Base-by-base conservation (phyloP, 352 stramenopile species). In the Plasmopara muralis region DNA sequence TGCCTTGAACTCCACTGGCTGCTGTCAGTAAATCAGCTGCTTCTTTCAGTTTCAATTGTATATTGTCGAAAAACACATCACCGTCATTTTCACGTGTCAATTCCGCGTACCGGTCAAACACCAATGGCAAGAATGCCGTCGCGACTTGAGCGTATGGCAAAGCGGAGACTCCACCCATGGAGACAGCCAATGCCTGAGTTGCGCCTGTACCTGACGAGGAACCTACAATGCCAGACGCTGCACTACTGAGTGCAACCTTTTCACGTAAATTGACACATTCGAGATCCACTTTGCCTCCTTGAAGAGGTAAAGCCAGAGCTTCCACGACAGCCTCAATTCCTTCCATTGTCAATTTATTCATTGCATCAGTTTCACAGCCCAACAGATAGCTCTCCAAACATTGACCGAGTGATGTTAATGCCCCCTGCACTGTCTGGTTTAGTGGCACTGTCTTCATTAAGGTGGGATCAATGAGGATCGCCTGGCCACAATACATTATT, bases 301-400 rank as follows among this genome's bases (percentile, higher is more conserved):
- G 64, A 0, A 87, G 52, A n/a, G 76, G 76, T 28, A 67, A 56
- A 14, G 72, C 62, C 16, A 89, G 68, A 30, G 76, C 76, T 9
- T 60, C 49, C 1, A 74, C 76, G 31, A 84, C 55, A 25, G 76
- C 62, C 28, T 86, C 70, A 30, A 89, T 55, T 16, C 78, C 78
- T 50, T 89, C 66, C 29, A 89, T 59, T 10, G 72, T 76, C 28
- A 87, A 52, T 16, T 64, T 41, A 18, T 77, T 73, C 0, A 63
- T 72, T 10, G 62, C 65, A 5, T 71, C 43, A 53, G 83, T 70
- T 0, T 47, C 55, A 20, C 66, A 78, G 20, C 77, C 77, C 13
- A 76, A 49, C 45, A 89, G 57, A 40, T 85, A 89, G 47, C 76
- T 87, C 53, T 89, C 78, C 16, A 89, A 67, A 54, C 78, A 89